These are phyloP conservation scores for Violaceomyces palustris DNA, from an alignment of 1,284 basidiomycete species.

Conservation along the genomic window DNA sequence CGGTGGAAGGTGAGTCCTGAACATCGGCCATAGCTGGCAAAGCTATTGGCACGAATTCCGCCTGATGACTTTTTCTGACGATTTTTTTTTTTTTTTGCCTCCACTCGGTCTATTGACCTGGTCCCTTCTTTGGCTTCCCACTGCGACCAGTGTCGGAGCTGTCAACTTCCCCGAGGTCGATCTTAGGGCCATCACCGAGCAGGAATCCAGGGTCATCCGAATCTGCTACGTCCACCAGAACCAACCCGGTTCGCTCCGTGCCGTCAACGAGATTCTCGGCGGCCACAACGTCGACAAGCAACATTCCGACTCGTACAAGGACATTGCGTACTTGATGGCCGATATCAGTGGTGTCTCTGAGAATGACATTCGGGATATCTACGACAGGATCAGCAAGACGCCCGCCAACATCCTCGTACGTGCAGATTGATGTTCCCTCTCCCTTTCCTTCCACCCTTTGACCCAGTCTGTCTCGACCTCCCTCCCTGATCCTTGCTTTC, in stretches of 20 bases:
- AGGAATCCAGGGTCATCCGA: conserved; percentile 77
- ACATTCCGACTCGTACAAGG: conserved; percentile 91
- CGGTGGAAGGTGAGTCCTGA: too few relatives aligned
- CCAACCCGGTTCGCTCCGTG: conserved; percentile 91
- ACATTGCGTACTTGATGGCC: conserved; percentile 89
- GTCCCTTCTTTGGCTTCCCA: conserved; percentile 49
- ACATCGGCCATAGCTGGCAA: too few relatives aligned
- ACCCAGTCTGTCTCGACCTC: background rate
- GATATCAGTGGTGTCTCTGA: conserved; percentile 88
- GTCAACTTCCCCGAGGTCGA: conserved; percentile 99
- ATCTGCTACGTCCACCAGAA: conserved; percentile 96
- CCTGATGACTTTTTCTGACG: background rate
- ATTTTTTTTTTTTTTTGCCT: background rate
- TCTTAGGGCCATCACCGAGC: conserved; percentile 72
- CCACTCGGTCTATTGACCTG: background rate
- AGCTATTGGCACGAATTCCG: too few relatives aligned
- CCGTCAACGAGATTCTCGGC: conserved; percentile 85
- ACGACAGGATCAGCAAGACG: conserved; percentile 75
- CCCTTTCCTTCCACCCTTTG: too few relatives aligned
- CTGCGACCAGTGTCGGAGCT: conserved; percentile 78
- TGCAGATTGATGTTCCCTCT: conserved; percentile 2
- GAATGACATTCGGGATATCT: conserved; percentile 73
- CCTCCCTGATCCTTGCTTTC: background rate
- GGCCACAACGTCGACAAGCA: conserved; percentile 99
- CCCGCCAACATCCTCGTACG: conserved; percentile 49